A percentile compares a stretch with the other conserved stretches of the same genome.
These are phyloP conservation scores for Fusarium cicatricum DNA, from an alignment of 2,329 filamentous ascomycete genomes.

Conservation along the genomic window DNA sequence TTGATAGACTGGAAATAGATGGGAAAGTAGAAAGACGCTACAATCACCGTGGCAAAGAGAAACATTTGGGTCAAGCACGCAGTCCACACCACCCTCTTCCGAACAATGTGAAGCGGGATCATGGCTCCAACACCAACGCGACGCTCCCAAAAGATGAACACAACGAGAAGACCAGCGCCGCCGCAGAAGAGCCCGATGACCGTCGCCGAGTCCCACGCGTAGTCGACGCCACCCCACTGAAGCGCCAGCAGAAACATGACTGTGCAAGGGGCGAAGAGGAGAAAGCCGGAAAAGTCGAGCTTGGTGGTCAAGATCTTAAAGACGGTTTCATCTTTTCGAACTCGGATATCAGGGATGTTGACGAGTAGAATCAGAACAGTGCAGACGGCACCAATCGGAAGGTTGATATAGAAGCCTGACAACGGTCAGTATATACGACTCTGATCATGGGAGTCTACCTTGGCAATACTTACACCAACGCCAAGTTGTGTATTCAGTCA, in stretches of 20 bases:
- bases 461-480: conserved; percentile 52
- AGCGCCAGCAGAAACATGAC: conserved; percentile 61
- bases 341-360: conserved; percentile 47
- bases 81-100: conserved; percentile 53
- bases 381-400: conserved; percentile 53
- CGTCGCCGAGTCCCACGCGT: conserved; percentile 55
- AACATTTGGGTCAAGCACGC: conserved; percentile 53
- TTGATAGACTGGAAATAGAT: conserved; percentile 62
- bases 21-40: conserved; percentile 58
- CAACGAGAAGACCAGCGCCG: conserved; percentile 46
- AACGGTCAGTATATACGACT: conserved; percentile 10
- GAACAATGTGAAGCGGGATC: conserved; percentile 56
- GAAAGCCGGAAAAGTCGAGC: conserved; percentile 56
- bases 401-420: conserved; percentile 56
- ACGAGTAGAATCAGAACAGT: conserved; percentile 46
- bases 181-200: conserved; percentile 58
- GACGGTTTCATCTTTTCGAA: conserved; percentile 15
- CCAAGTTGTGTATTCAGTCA: conserved; percentile 53
- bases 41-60: conserved; percentile 54
- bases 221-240: conserved; percentile 59
- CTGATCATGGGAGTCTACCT: background rate
- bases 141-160: conserved; percentile 58
- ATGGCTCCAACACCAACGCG: conserved; percentile 57
- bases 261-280: conserved; percentile 55
- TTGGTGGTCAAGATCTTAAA: conserved; percentile 37